Percentiles rank a stretch among this genome's conserved stretches.
phyloP scores from a whole-genome alignment of 306 rosid genomes.

The Rosa multiflora region DNA sequence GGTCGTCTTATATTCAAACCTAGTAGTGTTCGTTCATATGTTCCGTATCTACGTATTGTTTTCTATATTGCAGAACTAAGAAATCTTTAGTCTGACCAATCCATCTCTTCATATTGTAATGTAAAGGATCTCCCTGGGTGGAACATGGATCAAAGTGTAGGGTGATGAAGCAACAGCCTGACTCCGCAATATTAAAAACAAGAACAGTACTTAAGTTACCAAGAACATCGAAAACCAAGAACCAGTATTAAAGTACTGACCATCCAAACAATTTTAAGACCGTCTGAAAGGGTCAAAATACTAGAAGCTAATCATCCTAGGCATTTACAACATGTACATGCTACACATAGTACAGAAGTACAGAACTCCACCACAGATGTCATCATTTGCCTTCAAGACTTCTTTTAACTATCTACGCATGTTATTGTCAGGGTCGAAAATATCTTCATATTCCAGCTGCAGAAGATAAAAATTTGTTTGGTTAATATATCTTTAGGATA shows the following conservation, averaged over 20 bases:
- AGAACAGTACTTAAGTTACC: background rate
- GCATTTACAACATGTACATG: conserved; percentile 55
- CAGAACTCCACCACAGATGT: conserved; percentile 20
- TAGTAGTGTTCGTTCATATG: background rate
- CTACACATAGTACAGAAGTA: conserved; percentile 22
- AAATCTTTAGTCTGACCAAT: background rate
- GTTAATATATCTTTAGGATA: conserved; percentile 20
- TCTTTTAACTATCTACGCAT: conserved; percentile 46
- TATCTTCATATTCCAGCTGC: conserved; percentile 72
- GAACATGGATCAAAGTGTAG: background rate
- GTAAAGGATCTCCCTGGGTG: too few species aligned
- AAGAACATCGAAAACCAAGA: conserved; percentile 19
- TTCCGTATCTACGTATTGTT: background rate
- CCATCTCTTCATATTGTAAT: too few species aligned
- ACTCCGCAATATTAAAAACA: background rate
- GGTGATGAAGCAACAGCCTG: background rate
- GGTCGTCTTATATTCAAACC: conserved; percentile 19
- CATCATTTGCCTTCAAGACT: conserved; percentile 25
- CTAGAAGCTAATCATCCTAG: conserved; percentile 17
- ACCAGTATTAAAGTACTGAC: background rate
- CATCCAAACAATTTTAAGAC: conserved; percentile 27
- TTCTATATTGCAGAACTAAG: background rate
- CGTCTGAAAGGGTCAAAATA: conserved; percentile 31
- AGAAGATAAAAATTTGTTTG: conserved; percentile 24
- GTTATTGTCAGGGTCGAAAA: conserved; percentile 52